Conservation (phyloP, 1,139 yeast species). For the Ogataea hybrid region DNA sequence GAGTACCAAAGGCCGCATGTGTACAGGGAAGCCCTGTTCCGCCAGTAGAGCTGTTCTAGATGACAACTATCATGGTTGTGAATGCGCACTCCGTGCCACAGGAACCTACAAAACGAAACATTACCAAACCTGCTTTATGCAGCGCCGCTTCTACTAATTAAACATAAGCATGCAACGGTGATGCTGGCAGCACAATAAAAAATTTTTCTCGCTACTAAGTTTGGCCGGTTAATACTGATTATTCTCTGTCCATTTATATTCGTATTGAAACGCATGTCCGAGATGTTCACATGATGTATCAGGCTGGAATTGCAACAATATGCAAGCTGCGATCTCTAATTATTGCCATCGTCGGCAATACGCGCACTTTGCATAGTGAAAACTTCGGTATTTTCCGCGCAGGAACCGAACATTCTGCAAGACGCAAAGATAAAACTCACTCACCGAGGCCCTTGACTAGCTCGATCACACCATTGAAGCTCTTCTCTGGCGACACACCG, state of each 20-base stretch:
- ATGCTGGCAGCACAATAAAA: not conserved
- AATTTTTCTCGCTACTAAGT: not conserved
- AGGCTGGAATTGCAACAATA: not conserved
- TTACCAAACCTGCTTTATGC: not conserved
- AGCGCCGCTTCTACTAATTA: not conserved
- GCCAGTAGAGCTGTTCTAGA: not conserved
- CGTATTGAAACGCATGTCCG: not conserved
- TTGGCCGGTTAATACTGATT: not conserved
- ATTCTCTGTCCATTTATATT: not conserved
- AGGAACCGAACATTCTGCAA: not conserved
- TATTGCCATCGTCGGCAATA: no score
- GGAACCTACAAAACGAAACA: not conserved
- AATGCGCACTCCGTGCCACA: not conserved
- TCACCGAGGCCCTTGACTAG: slow-evolving; percentile 42
- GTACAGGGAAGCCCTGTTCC: not conserved
- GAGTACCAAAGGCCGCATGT: not conserved
- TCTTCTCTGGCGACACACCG: slow-evolving; percentile 75
- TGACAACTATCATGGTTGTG: not conserved
- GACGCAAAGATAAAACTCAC: not conserved
- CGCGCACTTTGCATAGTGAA: not conserved
- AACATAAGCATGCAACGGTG: not conserved
- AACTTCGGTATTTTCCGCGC: not conserved
- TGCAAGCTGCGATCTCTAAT: not conserved
- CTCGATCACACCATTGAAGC: slow-evolving; percentile 60
- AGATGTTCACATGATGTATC: not conserved